Evolutionary conservation across 2,329 filamentous ascomycete species (phyloP).

Genomic region (Ceratocystis albifundus): DNA sequence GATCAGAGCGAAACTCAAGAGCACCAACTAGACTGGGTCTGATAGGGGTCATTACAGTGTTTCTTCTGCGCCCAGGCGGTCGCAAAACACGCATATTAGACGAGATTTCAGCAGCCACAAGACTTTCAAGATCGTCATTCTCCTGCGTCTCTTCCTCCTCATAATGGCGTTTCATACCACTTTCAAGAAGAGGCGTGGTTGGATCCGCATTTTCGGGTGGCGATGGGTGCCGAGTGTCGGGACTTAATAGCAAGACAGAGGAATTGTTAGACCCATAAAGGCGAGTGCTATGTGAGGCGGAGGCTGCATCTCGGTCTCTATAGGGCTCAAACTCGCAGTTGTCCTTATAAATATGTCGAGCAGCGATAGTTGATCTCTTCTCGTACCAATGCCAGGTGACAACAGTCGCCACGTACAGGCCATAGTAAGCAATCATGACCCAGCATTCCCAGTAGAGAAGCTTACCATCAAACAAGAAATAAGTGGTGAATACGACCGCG

Average conservation of each 20-base stretch:
- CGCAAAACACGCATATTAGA: constrained; percentile 86
- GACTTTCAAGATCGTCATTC: constrained; percentile 46
- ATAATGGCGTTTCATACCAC: constrained; percentile 28
- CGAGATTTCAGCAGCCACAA: constrained; percentile 69
- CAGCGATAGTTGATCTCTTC: constrained; percentile 7
- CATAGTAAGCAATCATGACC: constrained; percentile 81
- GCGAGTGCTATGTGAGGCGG: constrained; percentile 33
- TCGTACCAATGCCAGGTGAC: constrained; percentile 74
- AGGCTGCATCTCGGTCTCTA: constrained; percentile 34
- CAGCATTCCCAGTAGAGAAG: constrained; percentile 82
- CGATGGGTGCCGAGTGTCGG: neutral
- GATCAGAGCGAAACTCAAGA: constrained; percentile 80
- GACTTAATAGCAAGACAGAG: neutral
- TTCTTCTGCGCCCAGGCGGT: constrained; percentile 50
- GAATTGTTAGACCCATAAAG: constrained; percentile 5
- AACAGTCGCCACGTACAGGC: constrained; percentile 79
- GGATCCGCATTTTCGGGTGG: constrained; percentile 19
- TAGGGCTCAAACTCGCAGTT: constrained; percentile 41
- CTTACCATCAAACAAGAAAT: constrained; percentile 73
- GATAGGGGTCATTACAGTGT: constrained; percentile 66
- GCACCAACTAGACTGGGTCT: constrained; percentile 86
- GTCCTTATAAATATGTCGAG: neutral
- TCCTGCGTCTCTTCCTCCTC: constrained; percentile 34
- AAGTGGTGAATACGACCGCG: constrained; percentile 74
- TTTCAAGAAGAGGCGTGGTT: constrained; percentile 32